phyloP scores from a whole-genome alignment of 176 grass and related monocot genomes.

The Musa acuminata region DNA sequence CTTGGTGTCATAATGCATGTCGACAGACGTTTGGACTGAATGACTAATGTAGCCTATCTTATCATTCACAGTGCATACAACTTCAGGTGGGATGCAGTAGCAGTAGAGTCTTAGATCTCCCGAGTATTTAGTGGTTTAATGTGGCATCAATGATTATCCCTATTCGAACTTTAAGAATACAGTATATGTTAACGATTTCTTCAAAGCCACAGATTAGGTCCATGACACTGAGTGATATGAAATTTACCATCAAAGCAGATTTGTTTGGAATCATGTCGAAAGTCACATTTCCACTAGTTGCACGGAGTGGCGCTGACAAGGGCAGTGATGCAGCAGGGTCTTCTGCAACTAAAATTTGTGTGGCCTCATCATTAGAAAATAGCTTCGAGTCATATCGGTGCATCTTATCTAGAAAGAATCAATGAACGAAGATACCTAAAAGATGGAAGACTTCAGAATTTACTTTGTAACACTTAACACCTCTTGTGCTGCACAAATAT shows the following conservation, averaged over 20 bases:
- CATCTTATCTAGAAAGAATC: not conserved
- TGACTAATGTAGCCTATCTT: too few species aligned
- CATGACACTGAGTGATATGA: not conserved
- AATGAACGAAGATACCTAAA: conserved; percentile 32
- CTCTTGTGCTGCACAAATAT: conserved; percentile 33
- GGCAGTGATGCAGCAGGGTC: conserved; percentile 14
- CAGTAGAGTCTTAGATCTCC: too few species aligned
- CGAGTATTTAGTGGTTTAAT: too few species aligned
- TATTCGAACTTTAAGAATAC: not conserved
- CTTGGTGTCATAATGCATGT: too few species aligned
- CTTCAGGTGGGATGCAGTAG: too few species aligned
- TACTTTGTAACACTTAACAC: conserved; percentile 47
- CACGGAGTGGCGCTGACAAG: conserved; percentile 33
- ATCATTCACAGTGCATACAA: too few species aligned
- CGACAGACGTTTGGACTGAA: too few species aligned
- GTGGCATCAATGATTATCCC: not conserved
- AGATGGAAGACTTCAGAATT: conserved; percentile 47
- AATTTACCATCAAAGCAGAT: conserved; percentile 45
- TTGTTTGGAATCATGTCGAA: conserved; percentile 23
- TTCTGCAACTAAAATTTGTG: conserved; percentile 46
- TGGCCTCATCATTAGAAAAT: not conserved
- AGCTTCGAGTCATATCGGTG: not conserved
- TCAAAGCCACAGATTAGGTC: too few species aligned
- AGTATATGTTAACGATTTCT: not conserved
- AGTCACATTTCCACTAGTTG: conserved; percentile 17